Percentiles rank a stretch among this genome's conserved stretches.
phyloP scores from a whole-genome alignment of 257 asterid genomes.

The Misopates orontium region DNA sequence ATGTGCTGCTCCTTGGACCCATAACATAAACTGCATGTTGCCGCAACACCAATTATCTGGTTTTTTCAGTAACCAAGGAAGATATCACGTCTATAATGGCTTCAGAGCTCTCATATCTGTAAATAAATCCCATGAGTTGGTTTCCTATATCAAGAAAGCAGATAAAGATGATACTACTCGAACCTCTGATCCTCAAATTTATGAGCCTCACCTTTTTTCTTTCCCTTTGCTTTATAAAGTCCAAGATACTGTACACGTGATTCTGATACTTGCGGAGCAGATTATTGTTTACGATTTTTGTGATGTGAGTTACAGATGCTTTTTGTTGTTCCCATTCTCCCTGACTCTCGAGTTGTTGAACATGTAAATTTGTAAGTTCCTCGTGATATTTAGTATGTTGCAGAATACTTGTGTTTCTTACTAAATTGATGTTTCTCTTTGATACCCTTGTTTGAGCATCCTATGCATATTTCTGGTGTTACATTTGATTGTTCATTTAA shows the following conservation, averaged over 20 bases:
- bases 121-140: conserved; percentile 8
- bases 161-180: conserved; percentile 17
- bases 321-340: conserved; percentile 10
- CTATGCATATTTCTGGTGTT: neutral
- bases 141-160: conserved; percentile 6
- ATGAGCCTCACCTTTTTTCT: neutral
- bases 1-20: conserved; percentile 19
- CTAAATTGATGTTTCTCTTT: neutral
- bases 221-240: neutral
- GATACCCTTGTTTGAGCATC: neutral
- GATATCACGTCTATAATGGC: conserved; percentile 2
- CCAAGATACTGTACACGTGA: conserved; percentile 11
- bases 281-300: conserved; percentile 25
- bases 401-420: neutral
- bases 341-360: conserved; percentile 5
- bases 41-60: neutral
- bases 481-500: neutral
- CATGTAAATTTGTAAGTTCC: conserved; percentile 4
- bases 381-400: neutral
- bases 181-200: neutral
- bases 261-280: conserved; percentile 9
- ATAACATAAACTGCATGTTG: conserved; percentile 13
- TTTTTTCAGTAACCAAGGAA: conserved; percentile 16
- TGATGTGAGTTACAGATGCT: conserved; percentile 18
- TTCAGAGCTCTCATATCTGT: conserved; percentile 9